Base-by-base conservation (phyloP, 108 stramenopile genomes). In the Aurantiochytrium sp. region DNA sequence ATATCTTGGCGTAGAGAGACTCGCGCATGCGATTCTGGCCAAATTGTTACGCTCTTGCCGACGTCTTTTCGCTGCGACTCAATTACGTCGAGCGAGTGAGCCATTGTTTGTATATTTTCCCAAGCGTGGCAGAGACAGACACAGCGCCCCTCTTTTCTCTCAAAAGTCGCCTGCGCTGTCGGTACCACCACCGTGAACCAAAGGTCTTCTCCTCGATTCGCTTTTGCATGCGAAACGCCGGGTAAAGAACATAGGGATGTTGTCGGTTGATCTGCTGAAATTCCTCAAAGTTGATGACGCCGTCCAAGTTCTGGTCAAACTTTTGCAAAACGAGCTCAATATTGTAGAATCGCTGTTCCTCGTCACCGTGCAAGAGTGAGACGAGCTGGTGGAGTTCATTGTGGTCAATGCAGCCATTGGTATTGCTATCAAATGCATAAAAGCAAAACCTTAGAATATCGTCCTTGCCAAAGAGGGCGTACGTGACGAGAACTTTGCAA, bases 281-380 rank as follows among this genome's bases (percentile, higher is more conserved):
- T 58, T 91, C 90, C 5, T 76, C 51, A 72, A 88, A 89, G 47
- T 19, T 42, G 47, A 91, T 89, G n/a, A 23, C 29, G 28, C 90
- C 88, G 59, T 88, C 88, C 44, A 8, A 19, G 55, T 91, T 51
- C 57, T 53, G 21, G 69, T 91, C 88, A 14, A 88, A 72, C 16
- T 42, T 5, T 21, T 45, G 44, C 83, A 87, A 47, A 8, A 87
- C 19, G 5, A 25, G n/a, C 21, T 72, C 44, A 5, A 89, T 60
- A 44, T 88, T 88, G 44, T 44, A 55, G 4, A 42, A 49, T 29
- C 43, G 47, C 5, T 69, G 5, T 19, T 64, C 76, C 28, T 47
- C 49, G 28, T 53, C 44, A 28, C 60, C 12, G 42, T 88, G 60
- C 18, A 88, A 43, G 60, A 60, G 21, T 23, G 28, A 29, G 23